phyloP scores from a whole-genome alignment of 2,329 filamentous ascomycete genomes.

The Plenodomus tracheiphilus region DNA sequence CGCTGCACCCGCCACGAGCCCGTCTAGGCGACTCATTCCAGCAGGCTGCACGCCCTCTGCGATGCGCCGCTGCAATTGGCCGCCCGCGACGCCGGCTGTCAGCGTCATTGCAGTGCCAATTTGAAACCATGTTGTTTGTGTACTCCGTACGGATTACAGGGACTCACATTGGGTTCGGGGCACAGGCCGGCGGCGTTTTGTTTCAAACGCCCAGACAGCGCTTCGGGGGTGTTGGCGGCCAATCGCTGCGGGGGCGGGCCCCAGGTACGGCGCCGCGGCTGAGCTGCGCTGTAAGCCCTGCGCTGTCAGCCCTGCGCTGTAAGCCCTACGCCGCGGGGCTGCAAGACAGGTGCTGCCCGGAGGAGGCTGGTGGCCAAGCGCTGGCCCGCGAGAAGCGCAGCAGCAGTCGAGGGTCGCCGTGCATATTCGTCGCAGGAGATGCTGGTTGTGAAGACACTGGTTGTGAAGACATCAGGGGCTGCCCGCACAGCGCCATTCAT shows the following conservation, averaged over 20 bases:
- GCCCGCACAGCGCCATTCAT: not conserved
- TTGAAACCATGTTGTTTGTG: slow-evolving; percentile 16
- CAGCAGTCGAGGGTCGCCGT: not conserved
- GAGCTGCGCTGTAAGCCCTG: slow-evolving; percentile 1
- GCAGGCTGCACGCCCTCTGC: not conserved
- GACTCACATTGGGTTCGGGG: not conserved
- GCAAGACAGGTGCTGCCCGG: not conserved
- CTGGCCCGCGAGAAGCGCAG: not conserved
- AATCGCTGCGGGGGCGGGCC: slow-evolving; percentile 17
- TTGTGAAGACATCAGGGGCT: not conserved
- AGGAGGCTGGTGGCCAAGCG: not conserved
- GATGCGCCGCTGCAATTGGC: slow-evolving; percentile 7
- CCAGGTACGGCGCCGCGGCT: slow-evolving; percentile 10
- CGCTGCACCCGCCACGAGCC: slow-evolving; percentile 1
- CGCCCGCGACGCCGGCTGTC: not conserved
- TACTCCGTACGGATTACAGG: slow-evolving; percentile 4
- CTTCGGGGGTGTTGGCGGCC: slow-evolving; percentile 12
- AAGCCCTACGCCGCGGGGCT: not conserved
- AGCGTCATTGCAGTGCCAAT: slow-evolving; percentile 3
- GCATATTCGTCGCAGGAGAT: not conserved
- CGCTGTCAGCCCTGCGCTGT: too few relatives aligned
- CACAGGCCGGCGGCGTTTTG: slow-evolving; percentile 17
- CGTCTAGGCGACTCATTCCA: slow-evolving; percentile 1
- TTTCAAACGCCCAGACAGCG: slow-evolving; percentile 11
- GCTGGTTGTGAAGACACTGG: not conserved